phyloP scores from a whole-genome alignment of 2,329 filamentous ascomycete genomes.

The Diaporthe sp. region DNA sequence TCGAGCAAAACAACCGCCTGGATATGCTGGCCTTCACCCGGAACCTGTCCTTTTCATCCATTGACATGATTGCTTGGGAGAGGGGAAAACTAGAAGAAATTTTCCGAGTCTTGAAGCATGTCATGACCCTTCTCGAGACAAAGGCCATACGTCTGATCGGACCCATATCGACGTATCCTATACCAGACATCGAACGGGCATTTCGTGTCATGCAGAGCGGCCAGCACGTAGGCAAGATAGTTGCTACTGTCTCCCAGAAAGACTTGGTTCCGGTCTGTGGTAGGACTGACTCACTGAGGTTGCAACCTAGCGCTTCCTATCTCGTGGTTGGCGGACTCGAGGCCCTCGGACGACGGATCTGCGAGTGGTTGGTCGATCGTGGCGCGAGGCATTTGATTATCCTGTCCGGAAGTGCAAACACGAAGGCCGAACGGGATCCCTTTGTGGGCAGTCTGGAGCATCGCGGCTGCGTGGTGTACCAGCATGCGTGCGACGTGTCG shows the following conservation, averaged over 20 bases:
- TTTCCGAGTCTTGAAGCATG: background rate
- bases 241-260: slow-evolving; percentile 7
- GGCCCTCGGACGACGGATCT: no score
- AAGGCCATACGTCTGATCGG: slow-evolving; percentile 8
- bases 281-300: background rate
- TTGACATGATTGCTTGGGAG: slow-evolving; percentile 49
- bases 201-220: slow-evolving; percentile 53
- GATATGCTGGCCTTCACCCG: slow-evolving; percentile 60
- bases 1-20: slow-evolving; percentile 51
- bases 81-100: background rate
- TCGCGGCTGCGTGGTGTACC: background rate
- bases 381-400: no score
- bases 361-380: no score
- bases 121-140: slow-evolving; percentile 41
- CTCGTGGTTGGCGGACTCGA: slow-evolving; percentile 8
- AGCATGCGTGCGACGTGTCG: background rate
- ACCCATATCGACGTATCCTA: slow-evolving; percentile 41
- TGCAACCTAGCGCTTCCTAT: background rate
- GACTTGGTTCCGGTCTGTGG: slow-evolving; percentile 25
- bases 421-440: background rate
- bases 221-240: slow-evolving; percentile 5
- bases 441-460: background rate
- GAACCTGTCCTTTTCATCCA: slow-evolving; percentile 51
- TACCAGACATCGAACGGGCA: slow-evolving; percentile 48
- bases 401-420: background rate